Base-by-base conservation (phyloP, 1,139 yeast genomes). In the Scheffersomyces parashehatae region DNA sequence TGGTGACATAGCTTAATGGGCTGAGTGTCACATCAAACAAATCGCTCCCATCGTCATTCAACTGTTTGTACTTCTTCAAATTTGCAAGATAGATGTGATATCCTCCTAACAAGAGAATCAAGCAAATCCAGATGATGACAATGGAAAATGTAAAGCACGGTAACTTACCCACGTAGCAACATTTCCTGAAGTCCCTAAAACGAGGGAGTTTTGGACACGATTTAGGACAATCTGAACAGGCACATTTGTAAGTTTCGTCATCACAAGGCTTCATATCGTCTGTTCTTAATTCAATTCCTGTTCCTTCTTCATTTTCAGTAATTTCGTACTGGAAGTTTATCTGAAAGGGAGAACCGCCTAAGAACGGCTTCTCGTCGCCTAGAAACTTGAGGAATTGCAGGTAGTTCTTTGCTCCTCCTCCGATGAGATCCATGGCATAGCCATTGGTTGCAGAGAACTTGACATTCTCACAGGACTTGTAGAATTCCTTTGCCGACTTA, bases 301-400 rank as follows among this genome's bases (percentile, higher is more conserved):
- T 45, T 1, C 53, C 43, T 3, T 54, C 50, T 10, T 61, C 49
- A 0, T 52, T 46, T 16, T 60, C 60, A n/a, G 62, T 58, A 3
- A 52, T 28, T 10, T 65, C 67, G 68, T 81, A 88, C 7, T 75
- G 68, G 60, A 82, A 90, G 60, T 91, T 85, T 53, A 93, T 91
- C 60, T 93, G 98, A 60, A 93, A 90, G 0, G 98, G 97, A 0
- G 97, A 88, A 0, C 98, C 98, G 0, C 98, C 98, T 5, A 93
- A 70, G 50, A 88, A 55, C 0, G 98, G 98, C 60, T 91, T 91
- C 54, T 90, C 95, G 60, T 91, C 98, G 5, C 98, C 98, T 45
- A 93, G 66, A 58, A 91, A 93, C 64, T 89, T 88, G 53, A 93
- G 70, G 59, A 93, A 93, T 42, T 81, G 82, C 36, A 70, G 59